Evolutionary conservation across 2,329 filamentous ascomycete genomes (phyloP).

Genomic region (Lachnellula willkommii): DNA sequence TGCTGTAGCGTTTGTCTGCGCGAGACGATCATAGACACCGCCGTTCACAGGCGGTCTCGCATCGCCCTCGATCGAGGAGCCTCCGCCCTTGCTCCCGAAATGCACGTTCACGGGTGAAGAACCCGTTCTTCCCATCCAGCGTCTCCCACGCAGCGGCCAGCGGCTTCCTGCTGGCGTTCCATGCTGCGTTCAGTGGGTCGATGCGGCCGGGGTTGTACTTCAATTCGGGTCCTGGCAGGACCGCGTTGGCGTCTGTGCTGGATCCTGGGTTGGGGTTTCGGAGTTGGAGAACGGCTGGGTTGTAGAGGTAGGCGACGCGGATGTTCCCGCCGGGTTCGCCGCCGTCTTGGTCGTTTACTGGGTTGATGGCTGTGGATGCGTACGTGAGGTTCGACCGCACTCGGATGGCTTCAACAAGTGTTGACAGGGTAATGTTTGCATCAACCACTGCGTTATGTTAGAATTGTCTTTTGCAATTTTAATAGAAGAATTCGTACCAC

Average conservation of each 20-base stretch:
- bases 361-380: constrained; percentile 53
- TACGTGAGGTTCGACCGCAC: constrained; percentile 49
- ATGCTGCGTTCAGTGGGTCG: constrained; percentile 56
- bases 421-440: constrained; percentile 54
- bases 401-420: constrained; percentile 49
- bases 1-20: constrained; percentile 55
- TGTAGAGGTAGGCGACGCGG: constrained; percentile 65
- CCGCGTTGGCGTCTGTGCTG: constrained; percentile 49
- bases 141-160: constrained; percentile 61
- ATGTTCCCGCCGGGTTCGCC: constrained; percentile 68
- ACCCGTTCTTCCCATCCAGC: constrained; percentile 47
- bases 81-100: constrained; percentile 61
- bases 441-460: constrained; percentile 33
- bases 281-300: constrained; percentile 53
- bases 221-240: constrained; percentile 53
- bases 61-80: constrained; percentile 60
- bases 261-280: constrained; percentile 53
- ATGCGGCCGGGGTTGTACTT: constrained; percentile 66
- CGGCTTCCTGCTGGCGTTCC: constrained; percentile 59
- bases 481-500: constrained; percentile 31
- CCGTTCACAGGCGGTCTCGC: constrained; percentile 61
- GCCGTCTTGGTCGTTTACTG: constrained; percentile 56
- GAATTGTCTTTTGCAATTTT: neutral
- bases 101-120: constrained; percentile 70
- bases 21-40: constrained; percentile 50